Evolutionary conservation across 2,329 filamentous ascomycete genomes (phyloP).

Genomic region (Fusarium continuum): DNA sequence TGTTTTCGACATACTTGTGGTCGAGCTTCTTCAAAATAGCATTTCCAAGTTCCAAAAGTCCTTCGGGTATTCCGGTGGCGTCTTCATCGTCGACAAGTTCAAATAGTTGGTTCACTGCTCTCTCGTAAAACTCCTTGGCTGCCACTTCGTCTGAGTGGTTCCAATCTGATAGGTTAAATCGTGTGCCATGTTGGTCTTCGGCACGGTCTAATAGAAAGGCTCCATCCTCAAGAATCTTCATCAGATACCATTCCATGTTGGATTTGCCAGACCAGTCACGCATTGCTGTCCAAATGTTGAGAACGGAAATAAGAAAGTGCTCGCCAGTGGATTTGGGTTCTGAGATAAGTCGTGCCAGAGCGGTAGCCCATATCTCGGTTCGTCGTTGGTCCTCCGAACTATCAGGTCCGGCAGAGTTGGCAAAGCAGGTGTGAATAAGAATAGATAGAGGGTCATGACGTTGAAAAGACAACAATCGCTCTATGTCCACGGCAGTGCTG

Average conservation of each 20-base stretch:
- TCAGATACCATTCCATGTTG: conserved; percentile 92
- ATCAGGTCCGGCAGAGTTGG: conserved; percentile 83
- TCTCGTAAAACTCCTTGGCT: conserved; percentile 88
- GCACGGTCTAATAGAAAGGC: conserved; percentile 88
- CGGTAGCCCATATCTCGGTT: conserved; percentile 87
- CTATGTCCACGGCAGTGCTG: conserved; percentile 70
- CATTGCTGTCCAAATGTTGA: conserved; percentile 88
- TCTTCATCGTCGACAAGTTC: conserved; percentile 86
- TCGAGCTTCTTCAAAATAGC: conserved; percentile 83
- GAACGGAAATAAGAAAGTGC: conserved; percentile 81
- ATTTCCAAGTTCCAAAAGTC: conserved; percentile 83
- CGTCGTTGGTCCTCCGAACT: conserved; percentile 82
- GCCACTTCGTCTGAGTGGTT: conserved; percentile 82
- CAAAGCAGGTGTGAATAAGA: conserved; percentile 88
- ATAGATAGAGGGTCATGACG: conserved; percentile 86
- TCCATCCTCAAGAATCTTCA: conserved; percentile 93
- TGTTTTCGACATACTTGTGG: conserved; percentile 74
- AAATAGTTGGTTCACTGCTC: conserved; percentile 82
- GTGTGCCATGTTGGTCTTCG: conserved; percentile 78
- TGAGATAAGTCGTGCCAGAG: conserved; percentile 83
- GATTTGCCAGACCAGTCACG: conserved; percentile 89
- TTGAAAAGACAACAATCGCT: conserved; percentile 87
- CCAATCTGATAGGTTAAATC: conserved; percentile 76
- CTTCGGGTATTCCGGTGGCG: conserved; percentile 84
- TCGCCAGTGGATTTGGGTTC: conserved; percentile 80